Evolutionary conservation across 148 eudicot genomes (phyloP).

Genomic region (Nepenthes mirabilis): DNA sequence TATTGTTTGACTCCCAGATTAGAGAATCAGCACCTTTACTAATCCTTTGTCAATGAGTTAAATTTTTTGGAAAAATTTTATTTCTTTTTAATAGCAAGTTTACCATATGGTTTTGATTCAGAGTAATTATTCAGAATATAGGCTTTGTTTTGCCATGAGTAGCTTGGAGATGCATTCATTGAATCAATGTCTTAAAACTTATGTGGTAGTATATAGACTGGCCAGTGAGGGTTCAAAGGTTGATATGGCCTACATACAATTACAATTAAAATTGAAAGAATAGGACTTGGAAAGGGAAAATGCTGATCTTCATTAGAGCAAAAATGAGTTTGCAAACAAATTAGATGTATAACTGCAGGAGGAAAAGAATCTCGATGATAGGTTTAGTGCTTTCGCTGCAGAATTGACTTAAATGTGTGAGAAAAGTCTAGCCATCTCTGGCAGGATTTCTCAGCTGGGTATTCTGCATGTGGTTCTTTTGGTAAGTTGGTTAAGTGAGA

Average conservation of each 20-base stretch:
- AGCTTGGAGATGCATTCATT: constrained; percentile 47
- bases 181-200: constrained; percentile 42
- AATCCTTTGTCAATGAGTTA: no score
- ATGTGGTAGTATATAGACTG: constrained; percentile 28
- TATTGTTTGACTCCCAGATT: no score
- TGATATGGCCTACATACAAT: constrained; percentile 33
- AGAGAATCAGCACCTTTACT: no score
- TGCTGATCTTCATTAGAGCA: constrained; percentile 38
- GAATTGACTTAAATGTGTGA: constrained; percentile 48
- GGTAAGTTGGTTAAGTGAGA: constrained; percentile 38
- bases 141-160: constrained; percentile 3
- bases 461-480: constrained; percentile 32
- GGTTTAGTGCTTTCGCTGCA: constrained; percentile 32
- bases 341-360: constrained; percentile 49
- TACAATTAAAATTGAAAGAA: constrained; percentile 47
- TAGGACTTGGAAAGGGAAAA: constrained; percentile 50
- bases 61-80: no score
- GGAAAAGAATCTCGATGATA: constrained; percentile 48
- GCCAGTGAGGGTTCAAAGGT: constrained; percentile 39
- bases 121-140: background rate
- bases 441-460: constrained; percentile 38
- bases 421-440: constrained; percentile 45
- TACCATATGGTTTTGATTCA: background rate
- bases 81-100: no score
- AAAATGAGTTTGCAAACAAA: constrained; percentile 29